These are phyloP conservation scores for Straminergon stramineum DNA, from an alignment of 225 moss, liverwort and hornwort species.

Conservation along the genomic window DNA sequence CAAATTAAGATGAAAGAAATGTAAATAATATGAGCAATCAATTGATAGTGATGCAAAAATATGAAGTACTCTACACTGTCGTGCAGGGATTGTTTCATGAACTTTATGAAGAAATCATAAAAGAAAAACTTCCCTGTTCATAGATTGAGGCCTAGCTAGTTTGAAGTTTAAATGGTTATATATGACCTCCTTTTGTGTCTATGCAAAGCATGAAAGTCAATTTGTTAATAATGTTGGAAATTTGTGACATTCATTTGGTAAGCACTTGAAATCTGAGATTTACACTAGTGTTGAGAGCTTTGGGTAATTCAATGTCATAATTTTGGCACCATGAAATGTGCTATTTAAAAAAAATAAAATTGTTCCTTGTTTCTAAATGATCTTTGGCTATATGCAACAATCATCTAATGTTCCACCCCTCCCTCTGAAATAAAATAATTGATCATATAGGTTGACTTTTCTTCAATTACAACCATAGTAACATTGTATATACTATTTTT, in stretches of 20 bases:
- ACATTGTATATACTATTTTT: neutral
- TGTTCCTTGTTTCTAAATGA: neutral
- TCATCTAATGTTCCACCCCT: neutral
- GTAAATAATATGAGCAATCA: no score
- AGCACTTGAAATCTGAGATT: neutral
- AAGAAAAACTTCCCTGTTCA: neutral
- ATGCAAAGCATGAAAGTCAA: neutral
- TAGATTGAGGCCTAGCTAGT: no score
- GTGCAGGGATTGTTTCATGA: neutral
- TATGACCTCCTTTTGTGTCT: neutral
- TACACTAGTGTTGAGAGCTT: neutral
- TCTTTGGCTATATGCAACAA: fast-evolving
- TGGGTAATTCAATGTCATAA: neutral
- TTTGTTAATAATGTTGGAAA: neutral
- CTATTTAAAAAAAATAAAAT: neutral
- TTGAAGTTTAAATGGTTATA: neutral
- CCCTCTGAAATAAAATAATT: no score
- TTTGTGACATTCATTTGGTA: neutral
- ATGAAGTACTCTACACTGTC: neutral
- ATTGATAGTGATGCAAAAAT: neutral
- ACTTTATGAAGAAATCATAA: neutral
- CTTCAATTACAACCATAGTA: neutral
- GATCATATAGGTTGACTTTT: neutral
- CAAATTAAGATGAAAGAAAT: neutral
- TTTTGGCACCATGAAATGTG: neutral